Base-by-base conservation (phyloP, 805 yeast species). In the Blastobotrys peoriensis region DNA sequence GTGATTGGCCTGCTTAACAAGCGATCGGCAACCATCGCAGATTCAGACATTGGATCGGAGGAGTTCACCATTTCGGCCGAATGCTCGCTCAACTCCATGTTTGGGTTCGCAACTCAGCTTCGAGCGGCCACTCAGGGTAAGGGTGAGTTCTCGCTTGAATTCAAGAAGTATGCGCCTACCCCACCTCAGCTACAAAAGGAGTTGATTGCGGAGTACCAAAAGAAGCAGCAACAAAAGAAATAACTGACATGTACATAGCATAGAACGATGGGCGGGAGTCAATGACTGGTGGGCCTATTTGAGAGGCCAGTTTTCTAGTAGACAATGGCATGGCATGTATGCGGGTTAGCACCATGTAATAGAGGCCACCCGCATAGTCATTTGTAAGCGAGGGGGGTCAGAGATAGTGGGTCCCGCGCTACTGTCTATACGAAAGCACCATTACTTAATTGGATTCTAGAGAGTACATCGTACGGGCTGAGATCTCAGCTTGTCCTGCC, bases 81-180 rank as follows among this genome's bases (percentile, higher is more conserved):
- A 65, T 91, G 98, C 71, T 84, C 98, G n/a, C 78, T 93, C 68
- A 89, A 89, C 71, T 78, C 86, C 50, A 79, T 93, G 87, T 93
- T 93, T 65, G 98, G 98, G 33, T 86, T 93, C 62, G 96, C 98
- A 5, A 86, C 98, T 5, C 79, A 86, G 20, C 74, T 93, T 62
- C 83, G 99, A 74, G 98, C 98, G 17, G 80, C 86, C 48, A 91
- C 98, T 13, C 98, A 93, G 69, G 99, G 99, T 69, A 93, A 93
- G 65, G 98, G 99, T 60, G 98, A 94, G 69, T 93, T 93, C 66
- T 78, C 96, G 2, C 75, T 93, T 66, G 99, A 93, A 66, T 93
- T 93, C 71, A 82, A 85, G 62, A 85, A 87, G 60, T 93, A 91
- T 65, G 79, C 91, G 41, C 96, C 95, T 54, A 84, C 94, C 42